Base-by-base conservation (phyloP, 305 asterid genomes). In the Rubia tinctorum region DNA sequence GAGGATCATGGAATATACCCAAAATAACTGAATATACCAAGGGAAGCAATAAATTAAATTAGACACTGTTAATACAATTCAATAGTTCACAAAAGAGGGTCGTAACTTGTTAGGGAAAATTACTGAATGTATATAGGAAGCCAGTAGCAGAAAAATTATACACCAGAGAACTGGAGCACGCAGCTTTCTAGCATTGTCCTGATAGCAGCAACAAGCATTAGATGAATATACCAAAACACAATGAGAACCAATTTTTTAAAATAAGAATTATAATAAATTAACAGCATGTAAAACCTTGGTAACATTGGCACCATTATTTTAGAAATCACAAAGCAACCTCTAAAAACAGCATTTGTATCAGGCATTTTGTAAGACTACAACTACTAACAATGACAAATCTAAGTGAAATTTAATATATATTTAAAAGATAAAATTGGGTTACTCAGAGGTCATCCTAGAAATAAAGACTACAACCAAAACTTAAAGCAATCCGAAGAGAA, bases 111-210 rank as follows among this genome's bases (percentile, higher is more conserved):
- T 23, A 68, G 73, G 18, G 51, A 76, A 71, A 60, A 95, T 83
- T 69, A 92, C 99, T 58, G 99, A 86, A 72, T 82, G 91, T 63
- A 84, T 78, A 83, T 92, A 95, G 53, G 87, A 80, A 81, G 80
- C 86, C 64, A 95, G 88, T 78, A 95, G 69, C 87, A 92, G 65
- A 81, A 92, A 84, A 68, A 92, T 88, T 71, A 83, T 78, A 82
- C 83, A 95, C 92, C 97, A 95, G 68, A 95, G 95, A 62, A 88
- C 42, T 12, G 99, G 99, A 73, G 99, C 99, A 84, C n/a, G 90
- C 82, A 95, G 82, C 82, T 83, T 88, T 84, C 97, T 87, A 56
- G 99, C 97, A 69, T 95, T 95, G 67, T 96, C 98, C 99, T 95
- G 89, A 78, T 73, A 77, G 73, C 60, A 60, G 45, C 75, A 40